Conservation (phyloP, 176 grass and related monocot genomes). For the Hyparrhenia diplandra region DNA sequence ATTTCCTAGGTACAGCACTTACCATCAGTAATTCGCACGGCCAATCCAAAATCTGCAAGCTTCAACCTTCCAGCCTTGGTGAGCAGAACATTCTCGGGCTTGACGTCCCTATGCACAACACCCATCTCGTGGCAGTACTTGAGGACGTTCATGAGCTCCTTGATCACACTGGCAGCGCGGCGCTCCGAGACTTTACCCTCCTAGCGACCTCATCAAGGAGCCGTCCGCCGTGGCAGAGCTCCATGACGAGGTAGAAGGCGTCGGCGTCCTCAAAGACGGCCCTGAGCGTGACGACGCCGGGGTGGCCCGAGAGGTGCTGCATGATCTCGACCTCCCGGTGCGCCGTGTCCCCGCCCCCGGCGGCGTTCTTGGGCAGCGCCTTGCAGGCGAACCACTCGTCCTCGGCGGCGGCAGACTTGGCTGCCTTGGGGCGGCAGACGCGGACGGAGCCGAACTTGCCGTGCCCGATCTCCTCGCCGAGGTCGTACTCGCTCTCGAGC, state of each 20-base stretch:
- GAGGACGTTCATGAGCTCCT: constrained; percentile 39
- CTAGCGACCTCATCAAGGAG: constrained; percentile 49
- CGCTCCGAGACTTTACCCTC: constrained; percentile 43
- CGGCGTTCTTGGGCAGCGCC: constrained; percentile 40
- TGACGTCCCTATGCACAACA: constrained; percentile 44
- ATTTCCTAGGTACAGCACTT: background rate
- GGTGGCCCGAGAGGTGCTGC: constrained; percentile 79
- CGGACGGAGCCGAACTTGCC: constrained; percentile 68
- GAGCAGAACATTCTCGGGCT: constrained; percentile 75
- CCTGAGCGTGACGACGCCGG: constrained; percentile 56
- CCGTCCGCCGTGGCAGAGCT: constrained; percentile 53
- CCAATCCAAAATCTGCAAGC: constrained; percentile 46
- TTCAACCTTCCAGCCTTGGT: constrained; percentile 36
- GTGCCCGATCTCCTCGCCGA: constrained; percentile 50
- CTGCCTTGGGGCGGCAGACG: constrained; percentile 47
- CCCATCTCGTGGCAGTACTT: constrained; percentile 44
- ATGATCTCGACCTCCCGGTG: constrained; percentile 78
- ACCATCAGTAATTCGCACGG: constrained; percentile 23
- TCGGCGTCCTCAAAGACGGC: constrained; percentile 59
- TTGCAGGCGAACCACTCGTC: constrained; percentile 66
- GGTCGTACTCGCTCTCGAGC: constrained; percentile 49
- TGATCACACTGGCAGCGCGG: constrained; percentile 33
- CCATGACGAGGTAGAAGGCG: constrained; percentile 63
- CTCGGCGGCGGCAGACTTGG: background rate
- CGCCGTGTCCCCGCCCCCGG: constrained; percentile 59